Percentiles rank a stretch among this genome's conserved stretches.
Evolutionary conservation across 2,329 filamentous ascomycete species (phyloP).

Genomic region (Raffaelea ambrosiae): DNA sequence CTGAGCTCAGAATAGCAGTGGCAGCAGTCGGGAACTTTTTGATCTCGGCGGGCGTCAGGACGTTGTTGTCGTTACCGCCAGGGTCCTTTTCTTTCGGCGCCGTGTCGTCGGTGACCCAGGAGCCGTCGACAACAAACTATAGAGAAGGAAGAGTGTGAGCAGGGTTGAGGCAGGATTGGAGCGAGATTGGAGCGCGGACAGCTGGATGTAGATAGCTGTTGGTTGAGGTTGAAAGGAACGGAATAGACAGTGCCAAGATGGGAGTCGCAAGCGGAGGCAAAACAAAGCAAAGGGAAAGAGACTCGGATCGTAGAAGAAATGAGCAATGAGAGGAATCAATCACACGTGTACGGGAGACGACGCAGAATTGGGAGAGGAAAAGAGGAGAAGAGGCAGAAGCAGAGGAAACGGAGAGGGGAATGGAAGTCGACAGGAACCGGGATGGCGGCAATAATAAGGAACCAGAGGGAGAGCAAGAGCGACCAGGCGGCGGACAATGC

Average conservation of each 20-base stretch:
- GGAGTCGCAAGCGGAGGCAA: no score
- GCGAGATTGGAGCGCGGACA: background rate
- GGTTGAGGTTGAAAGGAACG: background rate
- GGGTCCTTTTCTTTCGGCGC: conserved; percentile 76
- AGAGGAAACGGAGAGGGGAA: background rate
- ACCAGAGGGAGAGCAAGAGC: no score
- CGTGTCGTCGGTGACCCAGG: conserved; percentile 76
- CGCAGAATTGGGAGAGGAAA: background rate
- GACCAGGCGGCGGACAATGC: no score
- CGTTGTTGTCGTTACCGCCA: conserved; percentile 85
- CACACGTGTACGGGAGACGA: background rate
- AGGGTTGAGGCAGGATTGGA: conserved; percentile 8
- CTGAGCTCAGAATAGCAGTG: conserved; percentile 50
- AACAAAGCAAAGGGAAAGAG: no score
- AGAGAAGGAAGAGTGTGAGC: background rate
- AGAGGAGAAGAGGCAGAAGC: background rate
- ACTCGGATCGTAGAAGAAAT: no score
- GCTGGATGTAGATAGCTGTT: background rate
- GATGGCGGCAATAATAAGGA: no score
- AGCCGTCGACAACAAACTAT: conserved; percentile 90
- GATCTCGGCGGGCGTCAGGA: conserved; percentile 70
- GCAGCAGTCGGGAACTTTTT: conserved; percentile 35
- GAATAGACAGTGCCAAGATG: background rate
- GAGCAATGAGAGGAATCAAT: background rate
- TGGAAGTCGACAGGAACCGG: background rate